Evolutionary conservation across 208 protist species (phyloP), one percentile per base, ranked within the genome.

Genomic region (Entamoeba histolytica): DNA sequence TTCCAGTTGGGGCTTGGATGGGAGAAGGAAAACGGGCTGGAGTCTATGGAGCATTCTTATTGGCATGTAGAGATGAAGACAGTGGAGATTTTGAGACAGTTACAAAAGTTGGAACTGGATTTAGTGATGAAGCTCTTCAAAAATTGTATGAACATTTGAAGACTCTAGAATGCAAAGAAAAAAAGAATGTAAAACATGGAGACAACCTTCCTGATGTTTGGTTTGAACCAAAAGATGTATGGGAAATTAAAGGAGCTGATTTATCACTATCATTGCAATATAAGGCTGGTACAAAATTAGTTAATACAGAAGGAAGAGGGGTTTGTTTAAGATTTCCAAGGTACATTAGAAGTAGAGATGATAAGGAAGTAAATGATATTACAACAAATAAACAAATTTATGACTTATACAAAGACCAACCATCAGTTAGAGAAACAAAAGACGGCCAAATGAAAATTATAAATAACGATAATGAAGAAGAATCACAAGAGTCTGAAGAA

Each of bases 181-280:
- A n/a, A 17, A n/a, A 52, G 14, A 87, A 49, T 39, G 49, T 49
- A 10, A 92, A 4, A 19, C 4, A 17, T 31, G n/a, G 12, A 1
- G 44, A 44, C 28, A 49, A 49, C 23, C 39, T n/a, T 55, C 15
- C 28, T 39, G 47, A 91, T 93, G 55, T 93, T 78, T 91, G 39
- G 93, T 51, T 95, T 49, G 35, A 93, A 87, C 93, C 92, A 39
- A 10, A 4, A 52, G 14, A 49, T 49, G 98, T 99, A 35, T 99
- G 99, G 99, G 98, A 99, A 95, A 96, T 99, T 23, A 96, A 97
- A 92, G 98, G 97, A 8, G 98, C 99, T 0, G 99, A 99, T 95
- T 95, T 99, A 19, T 98, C 98, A 17, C 97, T 99, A 19, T 99
- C 98, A 3, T 98, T 99, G 0, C 96, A 96, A 8, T 98, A 99